A percentile compares a stretch with the other conserved stretches of the same genome.
Evolutionary conservation across 225 moss, liverwort and hornwort species (phyloP).

Genomic region (Straminergon stramineum): DNA sequence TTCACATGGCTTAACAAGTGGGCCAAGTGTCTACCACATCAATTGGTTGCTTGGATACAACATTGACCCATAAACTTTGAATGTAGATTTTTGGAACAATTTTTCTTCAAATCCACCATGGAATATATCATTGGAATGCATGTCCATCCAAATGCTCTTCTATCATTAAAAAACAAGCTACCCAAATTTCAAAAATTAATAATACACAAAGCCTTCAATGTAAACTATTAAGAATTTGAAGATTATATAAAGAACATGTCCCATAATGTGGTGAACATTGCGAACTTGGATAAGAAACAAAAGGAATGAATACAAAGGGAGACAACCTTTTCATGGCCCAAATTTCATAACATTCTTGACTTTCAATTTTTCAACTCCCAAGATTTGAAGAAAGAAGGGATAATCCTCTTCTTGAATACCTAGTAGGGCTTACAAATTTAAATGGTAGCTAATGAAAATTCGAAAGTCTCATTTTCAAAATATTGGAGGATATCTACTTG

Average conservation of each 20-base stretch:
- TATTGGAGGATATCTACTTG: not conserved
- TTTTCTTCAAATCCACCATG: not conserved
- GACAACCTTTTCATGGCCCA: not conserved
- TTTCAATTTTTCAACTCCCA: not conserved
- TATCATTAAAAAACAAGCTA: not conserved
- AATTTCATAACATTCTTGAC: not conserved
- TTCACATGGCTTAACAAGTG: not conserved
- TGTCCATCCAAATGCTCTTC: not conserved
- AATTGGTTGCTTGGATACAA: not conserved
- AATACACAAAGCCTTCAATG: not conserved
- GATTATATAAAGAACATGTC: not conserved
- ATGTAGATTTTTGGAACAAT: not conserved
- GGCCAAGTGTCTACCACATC: not conserved
- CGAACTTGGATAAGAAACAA: not conserved
- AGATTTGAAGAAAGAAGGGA: rapidly evolving
- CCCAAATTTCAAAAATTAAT: not conserved
- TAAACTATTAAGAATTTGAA: not conserved
- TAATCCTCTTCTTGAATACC: not conserved
- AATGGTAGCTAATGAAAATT: not conserved
- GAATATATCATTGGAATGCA: not conserved
- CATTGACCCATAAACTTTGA: not conserved
- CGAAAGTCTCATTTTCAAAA: not conserved
- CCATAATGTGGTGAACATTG: no score
- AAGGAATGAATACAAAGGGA: not conserved
- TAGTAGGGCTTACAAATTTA: not conserved